Evolutionary conservation across 768 basidiomycete species (phyloP), one percentile per base, ranked within the genome.

Genomic region (Amanita exitialis): DNA sequence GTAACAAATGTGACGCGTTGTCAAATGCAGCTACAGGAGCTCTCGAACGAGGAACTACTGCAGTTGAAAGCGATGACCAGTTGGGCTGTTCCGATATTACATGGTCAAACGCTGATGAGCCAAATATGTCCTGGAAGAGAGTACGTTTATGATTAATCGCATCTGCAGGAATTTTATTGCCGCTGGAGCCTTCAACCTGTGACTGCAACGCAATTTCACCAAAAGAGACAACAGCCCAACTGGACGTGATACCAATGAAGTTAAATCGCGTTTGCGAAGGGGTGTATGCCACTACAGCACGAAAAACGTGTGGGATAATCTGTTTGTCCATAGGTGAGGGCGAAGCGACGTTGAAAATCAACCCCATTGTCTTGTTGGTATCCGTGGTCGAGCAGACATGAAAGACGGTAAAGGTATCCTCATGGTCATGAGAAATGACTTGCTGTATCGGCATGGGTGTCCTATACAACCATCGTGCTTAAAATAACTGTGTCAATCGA

Each of bases 71-170:
- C 36, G 51, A 20, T 5, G 51, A 44, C n/a, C 55, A 48, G 21
- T 58, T 50, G 28, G 49, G 30, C 10, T 55, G 47, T 15, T 63
- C 55, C 30, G 61, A 54, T 28, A 68, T 61, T 5, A 59, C 37
- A 36, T 62, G 64, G 21, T 64, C 58, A 57, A 92, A 80, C 2
- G 86, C 85, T 39, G 88, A 79, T 53, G 78, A 71, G 35, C 93
- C 93, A 61, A 95, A 96, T 60, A 94, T 88, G 60, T 94, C 91
- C 63, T 90, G 86, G 68, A 94, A 90, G 6, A 96, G 69, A 6
- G 89, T 86, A 52, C 73, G 69, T 54, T 56, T 71, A 57, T 56
- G 59, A 50, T 60, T 61, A 34, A 53, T 35, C 8, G 60, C 53
- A 18, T 59, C 60, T 44, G 62, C 59, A 45, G 52, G 13, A 20